Percentiles rank a stretch among this genome's conserved stretches.
These are phyloP conservation scores for Kwoniella dendrophila DNA, from an alignment of 768 basidiomycete species.

Conservation along the genomic window DNA sequence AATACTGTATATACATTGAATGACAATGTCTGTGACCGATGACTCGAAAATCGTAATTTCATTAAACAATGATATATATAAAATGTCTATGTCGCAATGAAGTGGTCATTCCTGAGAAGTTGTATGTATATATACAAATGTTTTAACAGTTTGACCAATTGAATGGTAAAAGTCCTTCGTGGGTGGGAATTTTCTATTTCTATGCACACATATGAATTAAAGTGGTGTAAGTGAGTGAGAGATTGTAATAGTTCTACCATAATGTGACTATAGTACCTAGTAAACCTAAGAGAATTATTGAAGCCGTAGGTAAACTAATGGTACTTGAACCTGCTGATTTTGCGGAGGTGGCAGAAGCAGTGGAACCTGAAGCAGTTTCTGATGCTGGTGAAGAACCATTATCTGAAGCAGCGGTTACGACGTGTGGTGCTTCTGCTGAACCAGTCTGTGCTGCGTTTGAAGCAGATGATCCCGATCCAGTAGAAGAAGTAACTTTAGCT, in stretches of 20 bases:
- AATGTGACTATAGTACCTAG: not conserved
- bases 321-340: not conserved
- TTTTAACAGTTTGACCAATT: too few relatives aligned
- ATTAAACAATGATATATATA: too few relatives aligned
- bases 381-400: not conserved
- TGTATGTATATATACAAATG: too few relatives aligned
- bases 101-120: too few relatives aligned
- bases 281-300: not conserved
- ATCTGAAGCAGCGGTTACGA: slow-evolving; percentile 7
- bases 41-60: too few relatives aligned
- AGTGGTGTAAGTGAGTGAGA: too few relatives aligned
- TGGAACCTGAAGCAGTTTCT: not conserved
- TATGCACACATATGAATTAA: not conserved
- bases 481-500: not conserved
- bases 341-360: not conserved
- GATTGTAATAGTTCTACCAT: not conserved
- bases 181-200: not conserved
- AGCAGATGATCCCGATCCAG: slow-evolving; percentile 1
- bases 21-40: too few relatives aligned
- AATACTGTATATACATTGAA: too few relatives aligned
- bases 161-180: too few relatives aligned
- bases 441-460: slow-evolving; percentile 6
- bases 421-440: slow-evolving; percentile 2
- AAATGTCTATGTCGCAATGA: too few relatives aligned
- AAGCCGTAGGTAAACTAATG: not conserved